A percentile compares a stretch with the other conserved stretches of the same genome.
phyloP scores from a whole-genome alignment of 331 rosid genomes.

The Malus hybrid region DNA sequence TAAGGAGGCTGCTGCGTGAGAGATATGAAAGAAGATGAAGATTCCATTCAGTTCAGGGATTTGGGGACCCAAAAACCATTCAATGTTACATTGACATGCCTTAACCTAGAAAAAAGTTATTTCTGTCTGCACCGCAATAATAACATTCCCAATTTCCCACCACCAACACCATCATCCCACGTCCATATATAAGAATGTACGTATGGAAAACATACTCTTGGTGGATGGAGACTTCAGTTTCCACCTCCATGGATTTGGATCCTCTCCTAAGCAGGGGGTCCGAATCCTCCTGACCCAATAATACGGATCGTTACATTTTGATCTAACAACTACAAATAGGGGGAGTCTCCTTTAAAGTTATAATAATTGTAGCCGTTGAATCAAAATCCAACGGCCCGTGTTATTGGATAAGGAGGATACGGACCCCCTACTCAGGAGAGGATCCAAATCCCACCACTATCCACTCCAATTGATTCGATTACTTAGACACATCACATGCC shows the following conservation, averaged over 20 bases:
- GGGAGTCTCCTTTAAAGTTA: no score
- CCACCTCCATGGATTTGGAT: slow-evolving; percentile 9
- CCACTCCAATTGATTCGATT: background rate
- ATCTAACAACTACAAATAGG: no score
- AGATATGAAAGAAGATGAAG: slow-evolving; percentile 30
- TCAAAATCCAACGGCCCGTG: no score
- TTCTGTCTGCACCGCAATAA: background rate
- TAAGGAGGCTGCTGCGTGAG: slow-evolving; percentile 15
- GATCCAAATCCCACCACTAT: slow-evolving; percentile 1
- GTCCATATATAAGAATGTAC: slow-evolving; percentile 9
- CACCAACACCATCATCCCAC: slow-evolving; percentile 26
- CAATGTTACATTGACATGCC: slow-evolving; percentile 21
- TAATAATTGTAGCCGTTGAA: no score
- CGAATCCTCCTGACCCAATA: no score
- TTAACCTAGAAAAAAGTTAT: slow-evolving; percentile 21
- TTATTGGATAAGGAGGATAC: no score
- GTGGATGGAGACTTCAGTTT: slow-evolving; percentile 12
- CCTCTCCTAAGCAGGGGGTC: no score
- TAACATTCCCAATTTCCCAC: slow-evolving; percentile 1
- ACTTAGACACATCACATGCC: background rate
- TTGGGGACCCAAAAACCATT: slow-evolving; percentile 39
- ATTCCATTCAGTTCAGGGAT: slow-evolving; percentile 47
- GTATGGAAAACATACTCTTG: slow-evolving; percentile 19
- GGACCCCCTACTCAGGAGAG: no score
- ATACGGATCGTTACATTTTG: no score